Conservation (phyloP, 2,329 filamentous ascomycete species). For the Beauveria scarabaeidicola region DNA sequence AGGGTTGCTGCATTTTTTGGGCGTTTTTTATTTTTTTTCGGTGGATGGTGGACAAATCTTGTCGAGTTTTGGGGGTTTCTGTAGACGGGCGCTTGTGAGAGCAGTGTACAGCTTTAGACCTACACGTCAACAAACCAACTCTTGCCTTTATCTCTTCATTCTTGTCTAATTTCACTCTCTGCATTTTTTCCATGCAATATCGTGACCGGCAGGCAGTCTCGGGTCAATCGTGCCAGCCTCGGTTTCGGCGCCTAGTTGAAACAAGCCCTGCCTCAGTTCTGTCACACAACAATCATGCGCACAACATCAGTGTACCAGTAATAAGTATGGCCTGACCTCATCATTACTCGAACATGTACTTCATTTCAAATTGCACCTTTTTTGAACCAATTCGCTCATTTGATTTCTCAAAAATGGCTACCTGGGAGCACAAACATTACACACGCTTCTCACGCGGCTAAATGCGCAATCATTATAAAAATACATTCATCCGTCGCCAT, state of each 20-base stretch:
- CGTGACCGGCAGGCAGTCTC: not conserved
- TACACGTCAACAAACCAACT: not conserved
- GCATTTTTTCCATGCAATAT: not conserved
- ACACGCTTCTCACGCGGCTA: not conserved
- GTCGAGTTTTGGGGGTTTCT: not conserved
- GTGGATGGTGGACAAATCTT: not conserved
- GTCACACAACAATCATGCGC: not conserved
- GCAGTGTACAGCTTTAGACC: not conserved
- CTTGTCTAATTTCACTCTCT: not conserved
- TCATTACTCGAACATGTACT: not conserved
- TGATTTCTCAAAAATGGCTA: not conserved
- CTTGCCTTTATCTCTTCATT: not conserved
- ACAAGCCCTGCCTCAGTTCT: not conserved
- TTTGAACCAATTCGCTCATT: not conserved
- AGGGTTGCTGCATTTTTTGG: not conserved
- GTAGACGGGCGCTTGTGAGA: conserved; percentile 1
- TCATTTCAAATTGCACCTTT: not conserved
- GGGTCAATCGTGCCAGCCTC: not conserved
- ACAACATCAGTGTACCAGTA: not conserved
- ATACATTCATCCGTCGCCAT: not conserved
- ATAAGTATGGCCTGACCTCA: not conserved
- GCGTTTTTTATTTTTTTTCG: conserved; percentile 4
- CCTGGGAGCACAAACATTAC: not conserved
- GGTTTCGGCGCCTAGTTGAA: conserved; percentile 2
- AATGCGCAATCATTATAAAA: not conserved